Evolutionary conservation across 2,329 filamentous ascomycete species (phyloP).

Genomic region (Ophiostoma novo-ulmi): DNA sequence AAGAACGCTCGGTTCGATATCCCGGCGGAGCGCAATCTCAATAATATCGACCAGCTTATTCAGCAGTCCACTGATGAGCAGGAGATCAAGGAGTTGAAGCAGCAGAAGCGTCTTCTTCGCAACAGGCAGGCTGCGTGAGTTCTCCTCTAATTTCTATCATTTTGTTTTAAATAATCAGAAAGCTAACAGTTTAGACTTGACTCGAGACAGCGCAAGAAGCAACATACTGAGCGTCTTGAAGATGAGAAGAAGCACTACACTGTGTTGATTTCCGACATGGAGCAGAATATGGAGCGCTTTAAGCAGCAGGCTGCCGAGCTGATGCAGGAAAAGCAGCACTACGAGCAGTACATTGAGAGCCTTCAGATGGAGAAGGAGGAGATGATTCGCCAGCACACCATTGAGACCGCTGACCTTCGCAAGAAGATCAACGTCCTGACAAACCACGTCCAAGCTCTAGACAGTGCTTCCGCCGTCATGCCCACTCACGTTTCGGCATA

Average conservation of each 20-base stretch:
- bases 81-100: slow-evolving; percentile 96
- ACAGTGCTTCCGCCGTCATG: slow-evolving; percentile 47
- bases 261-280: slow-evolving; percentile 67
- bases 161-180: slow-evolving; percentile 23
- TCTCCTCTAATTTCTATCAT: slow-evolving; percentile 24
- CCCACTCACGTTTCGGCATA: slow-evolving; percentile 43
- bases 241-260: slow-evolving; percentile 93
- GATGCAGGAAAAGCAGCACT: slow-evolving; percentile 66
- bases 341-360: slow-evolving; percentile 68
- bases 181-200: slow-evolving; percentile 60
- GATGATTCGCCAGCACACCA: slow-evolving; percentile 78
- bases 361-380: slow-evolving; percentile 86
- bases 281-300: slow-evolving; percentile 68
- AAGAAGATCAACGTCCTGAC: slow-evolving; percentile 85
- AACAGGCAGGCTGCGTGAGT: slow-evolving; percentile 96
- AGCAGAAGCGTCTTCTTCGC: slow-evolving; percentile 88
- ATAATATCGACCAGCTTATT: slow-evolving; percentile 93
- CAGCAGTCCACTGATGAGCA: slow-evolving; percentile 81
- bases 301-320: slow-evolving; percentile 66
- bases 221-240: slow-evolving; percentile 93
- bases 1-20: slow-evolving; percentile 99
- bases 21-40: slow-evolving; percentile 83
- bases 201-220: slow-evolving; percentile 95
- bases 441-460: slow-evolving; percentile 65
- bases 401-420: slow-evolving; percentile 84